A percentile compares a stretch with the other conserved stretches of the same genome.
phyloP scores from a whole-genome alignment of 176 grass and related monocot species.

The Eleusine coracana region DNA sequence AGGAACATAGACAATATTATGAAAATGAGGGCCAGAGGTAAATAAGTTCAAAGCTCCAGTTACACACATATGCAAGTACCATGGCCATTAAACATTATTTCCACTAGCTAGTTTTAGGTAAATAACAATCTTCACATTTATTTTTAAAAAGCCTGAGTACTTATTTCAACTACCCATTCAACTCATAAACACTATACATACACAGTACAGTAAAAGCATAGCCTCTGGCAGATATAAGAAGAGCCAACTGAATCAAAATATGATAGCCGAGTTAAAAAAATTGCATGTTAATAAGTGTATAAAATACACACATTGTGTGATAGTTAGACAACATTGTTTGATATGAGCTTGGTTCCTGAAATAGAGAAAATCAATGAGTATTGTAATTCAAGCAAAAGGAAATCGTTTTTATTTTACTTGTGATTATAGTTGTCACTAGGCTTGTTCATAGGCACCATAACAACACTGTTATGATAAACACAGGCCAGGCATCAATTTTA shows the following conservation, averaged over 20 bases:
- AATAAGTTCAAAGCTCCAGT: slow-evolving; percentile 6
- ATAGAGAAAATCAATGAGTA: neutral
- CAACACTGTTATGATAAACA: too few relatives aligned
- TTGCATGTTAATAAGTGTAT: neutral
- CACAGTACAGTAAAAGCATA: neutral
- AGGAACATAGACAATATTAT: slow-evolving; percentile 7
- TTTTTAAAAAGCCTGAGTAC: neutral
- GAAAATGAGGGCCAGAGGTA: slow-evolving; percentile 10
- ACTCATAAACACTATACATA: slow-evolving; percentile 6
- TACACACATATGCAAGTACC: slow-evolving; percentile 17
- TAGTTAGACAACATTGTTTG: neutral
- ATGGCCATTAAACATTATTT: neutral
- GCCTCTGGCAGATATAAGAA: neutral
- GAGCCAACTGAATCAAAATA: slow-evolving; percentile 16
- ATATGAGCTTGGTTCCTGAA: neutral
- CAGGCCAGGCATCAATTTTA: too few relatives aligned
- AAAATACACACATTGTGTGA: neutral
- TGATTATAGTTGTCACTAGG: neutral
- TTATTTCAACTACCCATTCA: slow-evolving; percentile 15
- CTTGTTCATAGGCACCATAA: too few relatives aligned
- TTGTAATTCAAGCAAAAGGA: slow-evolving; percentile 4
- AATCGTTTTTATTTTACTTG: neutral
- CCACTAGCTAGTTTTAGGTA: neutral
- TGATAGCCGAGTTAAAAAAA: neutral
- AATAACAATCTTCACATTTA: neutral